Base-by-base conservation (phyloP, 2,329 filamentous ascomycete species). In the Botryotinia narcissicola region DNA sequence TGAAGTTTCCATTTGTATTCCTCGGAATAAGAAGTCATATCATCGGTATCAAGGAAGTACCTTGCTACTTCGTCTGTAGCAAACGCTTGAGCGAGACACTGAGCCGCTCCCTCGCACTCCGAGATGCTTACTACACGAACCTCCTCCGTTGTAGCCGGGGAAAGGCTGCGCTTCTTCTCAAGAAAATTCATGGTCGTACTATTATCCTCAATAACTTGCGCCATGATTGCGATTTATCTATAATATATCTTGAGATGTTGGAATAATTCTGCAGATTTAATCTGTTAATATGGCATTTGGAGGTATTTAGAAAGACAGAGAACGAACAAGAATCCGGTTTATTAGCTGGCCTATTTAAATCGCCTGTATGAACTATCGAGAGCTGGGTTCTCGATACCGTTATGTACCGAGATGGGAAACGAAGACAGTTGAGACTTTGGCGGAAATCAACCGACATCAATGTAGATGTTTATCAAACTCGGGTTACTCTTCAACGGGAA, bases 1-100 rank as follows among this genome's bases (percentile, higher is more conserved):
- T 96, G 93, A 63, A 96, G 85, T 77, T 89, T 88, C 91, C 92
- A 96, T 80, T 90, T 91, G 80, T 90, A 85, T 81, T 93, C 88
- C 79, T 89, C 86, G 66, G 89, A 87, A 83, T 87, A 88, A 75
- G 86, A 82, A 75, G 85, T 85, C 83, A 89, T 88, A 81, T 93
- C 92, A 74, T 91, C 89, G 63, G 90, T 89, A 79, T 93, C 89
- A 78, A 95, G 85, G 79, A 94, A 90, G 83, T 95, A 96, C 81
- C 88, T 86, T 75, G 90, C 90, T 75, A 94, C 87, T 74, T 92
- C 88, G 81, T 96, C 93, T 75, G 90, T 85, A 73, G 88, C 90
- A 84, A 97, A 96, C 76, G 93, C 91, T 81, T 93, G 89, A 64
- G 93, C 91, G 77, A 97, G 87, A 79, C 91, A 90, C 51, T 87